Percentiles rank a stretch among this genome's conserved stretches.
Conservation (phyloP, 768 basidiomycete species). For the Tylopilus rubrobrunneus region DNA sequence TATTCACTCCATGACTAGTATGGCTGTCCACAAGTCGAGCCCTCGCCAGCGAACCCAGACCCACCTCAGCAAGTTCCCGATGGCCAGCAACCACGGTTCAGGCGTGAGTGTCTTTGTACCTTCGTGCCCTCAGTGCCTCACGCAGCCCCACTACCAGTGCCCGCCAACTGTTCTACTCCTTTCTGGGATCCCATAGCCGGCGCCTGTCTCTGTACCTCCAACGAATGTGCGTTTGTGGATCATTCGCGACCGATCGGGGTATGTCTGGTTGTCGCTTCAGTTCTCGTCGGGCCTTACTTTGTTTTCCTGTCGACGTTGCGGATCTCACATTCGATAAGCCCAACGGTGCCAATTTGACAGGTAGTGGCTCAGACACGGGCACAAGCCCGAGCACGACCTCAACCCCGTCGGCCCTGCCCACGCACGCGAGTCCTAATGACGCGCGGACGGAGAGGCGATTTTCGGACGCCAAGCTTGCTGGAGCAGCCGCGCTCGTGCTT, state of each 20-base stretch:
- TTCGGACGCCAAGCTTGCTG: not conserved
- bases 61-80: not conserved
- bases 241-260: conserved; percentile 63
- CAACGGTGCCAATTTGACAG: conserved; percentile 67
- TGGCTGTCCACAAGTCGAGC: not conserved
- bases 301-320: not conserved
- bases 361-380: conserved; percentile 44
- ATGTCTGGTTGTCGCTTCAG: conserved; percentile 13
- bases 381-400: not conserved
- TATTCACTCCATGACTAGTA: not conserved
- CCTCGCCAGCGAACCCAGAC: not conserved
- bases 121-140: not conserved
- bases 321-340: conserved; percentile 36
- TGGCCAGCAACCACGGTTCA: conserved; percentile 41
- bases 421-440: conserved; percentile 51
- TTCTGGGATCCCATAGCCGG: conserved; percentile 78
- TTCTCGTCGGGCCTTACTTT: not conserved
- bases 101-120: conserved; percentile 42
- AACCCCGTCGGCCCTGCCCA: not conserved
- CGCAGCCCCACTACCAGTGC: not conserved
- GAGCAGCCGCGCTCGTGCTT: not conserved
- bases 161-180: conserved; percentile 62
- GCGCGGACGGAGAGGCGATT: not conserved
- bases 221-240: conserved; percentile 60
- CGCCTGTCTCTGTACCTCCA: conserved; percentile 57